Base-by-base conservation (phyloP, 2,329 filamentous ascomycete species). In the Alternaria ethzedia region DNA sequence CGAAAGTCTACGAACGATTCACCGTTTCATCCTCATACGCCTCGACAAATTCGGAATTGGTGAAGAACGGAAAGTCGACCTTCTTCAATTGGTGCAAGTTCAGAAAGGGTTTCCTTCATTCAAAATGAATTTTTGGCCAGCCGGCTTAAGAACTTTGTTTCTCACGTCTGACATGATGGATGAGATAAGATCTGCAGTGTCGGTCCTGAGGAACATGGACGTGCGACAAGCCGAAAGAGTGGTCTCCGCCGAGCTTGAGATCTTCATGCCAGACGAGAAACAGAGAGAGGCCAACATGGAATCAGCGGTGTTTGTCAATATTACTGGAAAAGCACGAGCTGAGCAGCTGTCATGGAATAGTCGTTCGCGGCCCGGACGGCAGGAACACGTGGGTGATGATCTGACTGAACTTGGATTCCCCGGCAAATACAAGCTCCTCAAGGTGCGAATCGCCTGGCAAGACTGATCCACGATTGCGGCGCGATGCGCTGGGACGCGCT, bases 71-170 rank as follows among this genome's bases (percentile, higher is more conserved):
- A 41, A 41, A 1, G 9, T 41, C 3, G 36, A 41, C n/a, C 36
- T 41, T 41, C 15, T 41, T 41, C 36, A 17, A 6, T 17, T 41
- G 36, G n/a, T 41, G 0, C 15, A 17, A 17, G 36, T 41, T 4
- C 36, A 17, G 36, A 41, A 41, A 6, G n/a, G 0, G 0, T 41
- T 41, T 2, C 36, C 36, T 6, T 41, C 36, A 17, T 41, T 41
- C n/a, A 41, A 0, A 2, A 41, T 41, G 36, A 17, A 17, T 3
- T 41, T 41, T n/a, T 17, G n/a, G n/a, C n/a, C 36, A 41, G 36
- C 15, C 8, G 15, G 15, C 7, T 6, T 2, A 0, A n/a, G 32
- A 4, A 36, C 1, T 8, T 7, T 9, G 2, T 10, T 36, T 4
- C 13, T n/a, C 32, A n/a, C 32, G 32, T 41, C 36, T 41, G 15